Evolutionary conservation across 768 basidiomycete species (phyloP).

Genomic region (Trametopsis cervina): DNA sequence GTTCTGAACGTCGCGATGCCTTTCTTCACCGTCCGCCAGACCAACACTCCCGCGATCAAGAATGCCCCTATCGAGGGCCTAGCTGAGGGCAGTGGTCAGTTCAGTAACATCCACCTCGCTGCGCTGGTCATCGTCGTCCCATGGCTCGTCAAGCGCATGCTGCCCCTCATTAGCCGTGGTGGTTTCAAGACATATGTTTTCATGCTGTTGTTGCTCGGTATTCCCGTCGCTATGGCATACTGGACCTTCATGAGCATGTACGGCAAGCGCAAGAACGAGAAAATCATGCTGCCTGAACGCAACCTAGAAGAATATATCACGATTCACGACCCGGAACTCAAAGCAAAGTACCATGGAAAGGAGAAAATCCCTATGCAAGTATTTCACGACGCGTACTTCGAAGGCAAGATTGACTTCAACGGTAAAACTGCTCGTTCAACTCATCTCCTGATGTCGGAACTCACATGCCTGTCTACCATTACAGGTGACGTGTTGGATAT

Average conservation of each 20-base stretch:
- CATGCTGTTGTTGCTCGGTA: slow-evolving; percentile 63
- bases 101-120: slow-evolving; percentile 77
- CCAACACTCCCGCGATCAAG: slow-evolving; percentile 71
- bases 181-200: slow-evolving; percentile 86
- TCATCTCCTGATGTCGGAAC: slow-evolving; percentile 8
- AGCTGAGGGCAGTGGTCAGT: slow-evolving; percentile 80
- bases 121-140: slow-evolving; percentile 73
- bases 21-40: slow-evolving; percentile 45
- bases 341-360: slow-evolving; percentile 70
- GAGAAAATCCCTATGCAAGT: slow-evolving; percentile 96
- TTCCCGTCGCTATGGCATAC: slow-evolving; percentile 78
- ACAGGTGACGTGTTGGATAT: slow-evolving; percentile 89
- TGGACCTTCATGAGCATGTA: slow-evolving; percentile 85
- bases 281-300: slow-evolving; percentile 78
- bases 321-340: slow-evolving; percentile 79
- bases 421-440: slow-evolving; percentile 39
- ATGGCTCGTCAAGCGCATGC: slow-evolving; percentile 72
- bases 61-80: slow-evolving; percentile 80
- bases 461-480: neutral
- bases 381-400: slow-evolving; percentile 97
- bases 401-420: slow-evolving; percentile 93
- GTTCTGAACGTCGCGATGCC: slow-evolving; percentile 26
- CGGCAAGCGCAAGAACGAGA: slow-evolving; percentile 76
- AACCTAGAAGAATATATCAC: slow-evolving; percentile 87
- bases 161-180: slow-evolving; percentile 77